phyloP scores from a whole-genome alignment of 2,329 filamentous ascomycete species.

The Colletotrichum phormii region DNA sequence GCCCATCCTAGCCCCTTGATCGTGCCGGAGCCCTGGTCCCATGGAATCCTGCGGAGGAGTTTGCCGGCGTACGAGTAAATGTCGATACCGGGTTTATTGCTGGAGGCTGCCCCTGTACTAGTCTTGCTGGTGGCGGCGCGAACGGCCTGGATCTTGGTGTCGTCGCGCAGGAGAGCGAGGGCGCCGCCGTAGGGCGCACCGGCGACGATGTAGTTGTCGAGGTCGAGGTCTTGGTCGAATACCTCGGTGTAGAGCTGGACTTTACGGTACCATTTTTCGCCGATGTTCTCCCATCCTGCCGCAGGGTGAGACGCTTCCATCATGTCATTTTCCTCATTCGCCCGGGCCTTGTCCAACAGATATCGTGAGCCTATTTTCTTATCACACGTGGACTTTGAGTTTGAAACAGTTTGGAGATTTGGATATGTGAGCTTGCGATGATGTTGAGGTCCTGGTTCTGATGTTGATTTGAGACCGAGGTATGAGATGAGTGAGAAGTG shows the following conservation, averaged over 20 bases:
- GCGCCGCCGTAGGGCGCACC: slow-evolving; percentile 95
- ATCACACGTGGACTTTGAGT: not conserved
- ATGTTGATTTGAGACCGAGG: not conserved
- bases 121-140: slow-evolving; percentile 68
- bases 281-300: slow-evolving; percentile 93
- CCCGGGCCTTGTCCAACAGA: not conserved
- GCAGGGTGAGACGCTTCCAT: slow-evolving; percentile 76
- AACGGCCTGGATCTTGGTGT: slow-evolving; percentile 84
- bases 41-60: slow-evolving; percentile 85
- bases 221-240: slow-evolving; percentile 92
- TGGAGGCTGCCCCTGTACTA: no score
- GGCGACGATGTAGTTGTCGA: slow-evolving; percentile 92
- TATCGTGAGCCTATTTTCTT: no score
- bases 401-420: not conserved
- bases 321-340: slow-evolving; percentile 46
- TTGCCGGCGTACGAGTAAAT: slow-evolving; percentile 95
- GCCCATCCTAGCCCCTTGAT: slow-evolving; percentile 96
- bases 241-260: slow-evolving; percentile 91
- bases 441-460: not conserved
- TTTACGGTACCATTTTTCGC: slow-evolving; percentile 95
- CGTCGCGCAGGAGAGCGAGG: slow-evolving; percentile 87
- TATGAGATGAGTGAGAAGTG: not conserved
- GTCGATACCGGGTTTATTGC: slow-evolving; percentile 89
- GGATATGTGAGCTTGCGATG: no score
- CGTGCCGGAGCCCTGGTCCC: slow-evolving; percentile 84